Base-by-base conservation (phyloP, 768 basidiomycete genomes). In the Xerocomus spinulosus region DNA sequence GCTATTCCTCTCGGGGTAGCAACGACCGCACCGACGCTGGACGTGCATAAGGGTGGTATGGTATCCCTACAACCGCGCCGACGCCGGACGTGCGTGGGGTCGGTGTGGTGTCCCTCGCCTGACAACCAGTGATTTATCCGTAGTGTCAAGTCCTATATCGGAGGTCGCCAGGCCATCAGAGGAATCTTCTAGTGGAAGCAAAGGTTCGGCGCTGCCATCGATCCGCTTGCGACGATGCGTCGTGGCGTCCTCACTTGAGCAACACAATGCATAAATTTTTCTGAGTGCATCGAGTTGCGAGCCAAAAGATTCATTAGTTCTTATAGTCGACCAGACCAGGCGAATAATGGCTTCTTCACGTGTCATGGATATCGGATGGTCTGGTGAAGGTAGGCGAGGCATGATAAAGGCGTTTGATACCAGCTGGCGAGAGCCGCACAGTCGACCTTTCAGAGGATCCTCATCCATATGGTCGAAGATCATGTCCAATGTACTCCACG, bases 381-480 rank as follows among this genome's bases (percentile, higher is more conserved):
- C 35, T 3, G 57, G 65, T 9, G 62, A 57, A 37, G 58, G 55
- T 15, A 67, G 43, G 3, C 62, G 58, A 32, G 67, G 67, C 21
- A 67, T 56, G 34, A 67, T 52, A 12, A 50, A 41, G 14, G 60
- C 34, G 5, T 0, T 33, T 21, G 59, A 51, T 3, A 10, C 4
- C 5, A 21, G n/a, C 13, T 37, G 43, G 17, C 57, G 50, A 24
- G 52, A 55, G 20, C 46, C 33, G 3, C 15, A 24, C 23, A 48
- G 36, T 1, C 0, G 9, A n/a, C 35, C 24, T 10, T 13, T 17
- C 14, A 42, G 17, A n/a, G 37, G 43, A 28, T 54, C 23, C 3
- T 47, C 26, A 9, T 55, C 43, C 24, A 52, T 45, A 24, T 50
- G 17, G n/a, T 47, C 42, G 36, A 68, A 67, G 8, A 57, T 62